Evolutionary conservation across 2,329 filamentous ascomycete species (phyloP), one percentile per base, ranked within the genome.

Genomic region (Hymenoscyphus occultus): DNA sequence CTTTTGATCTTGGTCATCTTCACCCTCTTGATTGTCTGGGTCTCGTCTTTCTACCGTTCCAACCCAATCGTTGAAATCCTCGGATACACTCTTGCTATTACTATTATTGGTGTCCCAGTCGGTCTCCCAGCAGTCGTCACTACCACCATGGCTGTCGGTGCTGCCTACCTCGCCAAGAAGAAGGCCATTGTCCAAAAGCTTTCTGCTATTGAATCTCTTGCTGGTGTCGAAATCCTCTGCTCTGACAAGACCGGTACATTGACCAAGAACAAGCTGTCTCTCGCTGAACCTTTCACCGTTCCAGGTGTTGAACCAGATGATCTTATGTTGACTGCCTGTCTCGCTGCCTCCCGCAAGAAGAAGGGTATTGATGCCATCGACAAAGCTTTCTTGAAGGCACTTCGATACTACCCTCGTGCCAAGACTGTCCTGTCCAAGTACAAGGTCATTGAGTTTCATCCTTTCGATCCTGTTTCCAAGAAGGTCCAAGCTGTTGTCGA

Each of bases 321-420:
- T 74, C 89, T 96, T 69, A 96, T 96, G 91, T 84, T 96, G 70
- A 95, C 92, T 81, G 92, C 92, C 74, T 96, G 92, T 78, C 81
- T 96, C 75, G 92, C 92, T 74, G 92, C 92, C 69, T 94, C 90
- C 71, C 90, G 92, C 82, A 96, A 95, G 86, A 94, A 93, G 86
- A 96, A 96, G 84, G 92, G 92, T 82, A 93, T 96, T 70, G 92
- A 96, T 77, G 91, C 93, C 71, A 96, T 96, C 73, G 93, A 96
- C 85, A 95, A 94, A 84, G 92, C 92, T 76, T 96, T 96, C 84
- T 84, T 96, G 72, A 96, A 95, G 83, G 86, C 90, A 28, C 87
- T 96, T 69, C 86, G 86, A 76, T 89, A 83, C 81, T 96, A 96
- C 78, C 92, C 92, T 68, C 86, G 86, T 69, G 92, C 91, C 79